These are phyloP conservation scores for Pseudozyma thailandica DNA, from an alignment of 1,284 basidiomycete genomes.

Conservation along the genomic window DNA sequence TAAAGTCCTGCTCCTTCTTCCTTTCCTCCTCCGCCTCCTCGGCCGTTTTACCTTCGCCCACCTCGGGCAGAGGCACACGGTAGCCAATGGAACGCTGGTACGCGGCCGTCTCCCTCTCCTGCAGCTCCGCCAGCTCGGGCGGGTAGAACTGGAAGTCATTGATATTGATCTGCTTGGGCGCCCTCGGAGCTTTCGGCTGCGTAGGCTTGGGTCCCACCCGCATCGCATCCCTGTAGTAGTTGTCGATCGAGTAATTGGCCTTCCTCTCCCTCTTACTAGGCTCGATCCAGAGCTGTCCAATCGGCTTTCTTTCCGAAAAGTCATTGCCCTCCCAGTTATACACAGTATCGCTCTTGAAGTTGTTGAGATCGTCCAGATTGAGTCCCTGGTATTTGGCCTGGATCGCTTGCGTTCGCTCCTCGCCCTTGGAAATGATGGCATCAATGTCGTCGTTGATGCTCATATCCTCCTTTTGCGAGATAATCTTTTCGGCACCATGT, in stretches of 20 bases:
- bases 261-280: constrained; percentile 96
- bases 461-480: constrained; percentile 75
- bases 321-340: constrained; percentile 95
- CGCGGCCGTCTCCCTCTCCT: constrained; percentile 78
- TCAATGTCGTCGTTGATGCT: constrained; percentile 93
- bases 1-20: constrained; percentile 79
- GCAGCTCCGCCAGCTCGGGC: constrained; percentile 80
- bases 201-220: constrained; percentile 78
- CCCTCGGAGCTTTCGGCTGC: constrained; percentile 82
- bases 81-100: constrained; percentile 78
- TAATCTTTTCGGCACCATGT: constrained; percentile 96
- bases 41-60: constrained; percentile 70
- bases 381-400: constrained; percentile 92
- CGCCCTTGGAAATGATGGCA: constrained; percentile 80
- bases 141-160: constrained; percentile 99
- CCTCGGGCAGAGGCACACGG: constrained; percentile 77
- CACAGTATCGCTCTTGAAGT: constrained; percentile 89
- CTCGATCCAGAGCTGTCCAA: constrained; percentile 76
- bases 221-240: constrained; percentile 86
- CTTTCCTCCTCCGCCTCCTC: constrained; percentile 69
- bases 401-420: constrained; percentile 87
- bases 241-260: constrained; percentile 84
- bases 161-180: constrained; percentile 89
- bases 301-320: constrained; percentile 77
- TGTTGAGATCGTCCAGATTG: constrained; percentile 93